Evolutionary conservation across 768 basidiomycete species (phyloP), one percentile per base, ranked within the genome.

Genomic region (Hygrophoropsis aurantiaca): DNA sequence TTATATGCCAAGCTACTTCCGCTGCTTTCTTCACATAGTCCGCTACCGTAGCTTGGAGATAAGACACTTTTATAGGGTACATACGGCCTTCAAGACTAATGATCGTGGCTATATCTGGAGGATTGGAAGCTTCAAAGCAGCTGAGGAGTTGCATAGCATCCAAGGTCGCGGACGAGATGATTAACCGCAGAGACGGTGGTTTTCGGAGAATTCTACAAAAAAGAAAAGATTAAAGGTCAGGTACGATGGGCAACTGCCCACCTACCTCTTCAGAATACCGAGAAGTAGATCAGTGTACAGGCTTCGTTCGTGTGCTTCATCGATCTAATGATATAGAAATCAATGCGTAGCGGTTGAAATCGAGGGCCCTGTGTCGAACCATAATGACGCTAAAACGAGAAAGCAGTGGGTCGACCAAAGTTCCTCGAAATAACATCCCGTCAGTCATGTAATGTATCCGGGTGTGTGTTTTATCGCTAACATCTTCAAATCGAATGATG

Each of bases 401-500:
- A 42, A 99, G 75, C 23, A 97, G 67, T 15, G 97, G 97, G 61
- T 99, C 95, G 30, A 94, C 73, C 58, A 97, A 78, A 19, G 87
- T 86, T 69, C 97, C 94, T 49, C 94, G 82, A 64, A 98, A 97
- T 30, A 99, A 82, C 85, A 98, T 94, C 37, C 97, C 97, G 64
- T 99, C 97, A 25, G 97, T 99, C 81, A 98, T 80, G 66, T 98
- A 99, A 34, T 93, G 78, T 64, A 99, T 90, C 21, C 90, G 79
- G 2, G 97, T 98, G 43, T 81, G 74, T 23, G 87, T 80, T 57
- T 89, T 91, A 61, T 80, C 80, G 58, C 86, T 90, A 43, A 95
- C 82, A 56, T 97, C 92, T 64, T 99, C 97, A 52, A 98, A 98
- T 8, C 97, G 85, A 52, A 99, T 97, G 6, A 89, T 90, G 62